Base-by-base conservation (phyloP, 83 land plant species). In the Picea abies region DNA sequence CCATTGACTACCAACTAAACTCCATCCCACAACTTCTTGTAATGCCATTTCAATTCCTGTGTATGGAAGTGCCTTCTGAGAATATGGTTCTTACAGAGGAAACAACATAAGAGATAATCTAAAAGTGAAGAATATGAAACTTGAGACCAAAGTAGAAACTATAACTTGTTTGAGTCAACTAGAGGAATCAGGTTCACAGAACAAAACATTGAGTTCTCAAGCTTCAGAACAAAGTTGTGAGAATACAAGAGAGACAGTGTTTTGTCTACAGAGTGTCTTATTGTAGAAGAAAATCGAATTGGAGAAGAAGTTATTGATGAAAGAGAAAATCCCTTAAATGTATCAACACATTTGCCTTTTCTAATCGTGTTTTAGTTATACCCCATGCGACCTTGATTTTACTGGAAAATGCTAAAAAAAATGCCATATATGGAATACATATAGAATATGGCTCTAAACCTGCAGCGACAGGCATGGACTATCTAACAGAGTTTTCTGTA, bases 341-440 rank as follows among this genome's bases (percentile, higher is more conserved):
- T 29, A 29, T 29, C 29, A 29, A 29, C 29, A 29, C 29, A 29
- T 29, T 93, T 35, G 93, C 98, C 20, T 94, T 98, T 83, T 98
- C 96, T 78, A 98, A 98, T 77, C 99, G 96, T 85, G 90, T 94
- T 63, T 81, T 92, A 19, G 93, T 89, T 32, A 83, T 95, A 41
- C 85, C 99, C 79, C 91, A 83, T 29, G 92, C 96, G 11, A 93
- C 92, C 78, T 90, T 96, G 35, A 91, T 98, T 76, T 80, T 96
- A 77, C 86, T 96, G 82, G 97, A 97, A 78, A 98, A 98, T 92
- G 99, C 97, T 3, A 93, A 94, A 83, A 98, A 83, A 71, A 94
- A 96, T 89, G 98, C 99, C 26, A 92, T 98, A 70, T 98, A 98
- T 92, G 99, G 90, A 12, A 85, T 96, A 6, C 99, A 98, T 84